Conservation (phyloP, 805 yeast genomes). For the Metschnikowia aberdeeniae region DNA sequence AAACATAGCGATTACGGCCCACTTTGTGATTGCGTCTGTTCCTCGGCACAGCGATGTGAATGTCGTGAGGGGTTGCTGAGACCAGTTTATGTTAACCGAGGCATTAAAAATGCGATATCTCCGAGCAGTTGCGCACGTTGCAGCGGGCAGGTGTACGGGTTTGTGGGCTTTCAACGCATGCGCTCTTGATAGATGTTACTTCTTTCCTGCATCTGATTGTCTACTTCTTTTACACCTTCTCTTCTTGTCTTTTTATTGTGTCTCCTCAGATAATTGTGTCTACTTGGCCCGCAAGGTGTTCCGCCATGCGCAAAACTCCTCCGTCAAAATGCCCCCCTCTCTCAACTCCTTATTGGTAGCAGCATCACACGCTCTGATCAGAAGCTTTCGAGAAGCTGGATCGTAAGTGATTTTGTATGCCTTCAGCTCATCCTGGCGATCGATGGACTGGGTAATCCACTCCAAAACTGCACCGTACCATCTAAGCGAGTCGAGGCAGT, state of each 20-base stretch:
- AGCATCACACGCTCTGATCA: constrained; percentile 44
- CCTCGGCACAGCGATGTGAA: too few species aligned
- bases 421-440: constrained; percentile 47
- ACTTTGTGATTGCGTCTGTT: too few species aligned
- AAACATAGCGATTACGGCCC: too few species aligned
- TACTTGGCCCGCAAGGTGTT: constrained; percentile 7
- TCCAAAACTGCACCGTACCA: constrained; percentile 84
- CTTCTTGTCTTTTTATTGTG: neutral
- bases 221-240: too few species aligned
- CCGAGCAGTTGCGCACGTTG: neutral
- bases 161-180: neutral
- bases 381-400: constrained; percentile 49
- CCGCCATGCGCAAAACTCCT: constrained; percentile 35
- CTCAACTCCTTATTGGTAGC: constrained; percentile 22
- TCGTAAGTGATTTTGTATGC: constrained; percentile 56
- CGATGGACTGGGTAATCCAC: constrained; percentile 58
- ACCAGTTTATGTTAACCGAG: constrained; percentile 1
- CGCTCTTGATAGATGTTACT: too few species aligned
- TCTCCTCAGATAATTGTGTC: neutral
- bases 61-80: too few species aligned
- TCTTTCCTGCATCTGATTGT: too few species aligned
- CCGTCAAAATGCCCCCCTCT: constrained; percentile 20
- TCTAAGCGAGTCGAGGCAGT: constrained; percentile 73
- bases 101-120: constrained; percentile 1
- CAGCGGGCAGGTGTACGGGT: neutral